These are phyloP conservation scores for Xylogone sp. DNA, from an alignment of 2,329 filamentous ascomycete genomes.

Conservation along the genomic window DNA sequence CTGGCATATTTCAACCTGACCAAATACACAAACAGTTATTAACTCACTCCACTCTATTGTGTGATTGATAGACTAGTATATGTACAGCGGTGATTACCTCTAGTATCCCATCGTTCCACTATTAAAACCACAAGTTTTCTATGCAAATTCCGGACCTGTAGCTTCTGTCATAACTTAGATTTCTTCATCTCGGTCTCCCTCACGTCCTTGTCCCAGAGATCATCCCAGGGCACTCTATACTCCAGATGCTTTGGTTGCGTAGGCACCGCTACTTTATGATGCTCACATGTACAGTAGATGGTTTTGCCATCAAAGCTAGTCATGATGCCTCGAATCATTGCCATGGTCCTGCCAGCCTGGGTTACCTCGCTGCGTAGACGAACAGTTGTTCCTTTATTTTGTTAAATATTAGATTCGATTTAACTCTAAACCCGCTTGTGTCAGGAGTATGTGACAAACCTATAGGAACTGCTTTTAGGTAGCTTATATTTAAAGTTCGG, in stretches of 20 bases:
- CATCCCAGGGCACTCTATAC: conserved; percentile 39
- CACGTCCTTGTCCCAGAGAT: conserved; percentile 31
- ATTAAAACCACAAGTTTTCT: too few relatives aligned
- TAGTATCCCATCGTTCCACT: too few relatives aligned
- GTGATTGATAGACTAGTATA: too few relatives aligned
- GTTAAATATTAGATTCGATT: background rate
- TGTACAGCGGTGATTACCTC: too few relatives aligned
- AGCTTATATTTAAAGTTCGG: conserved; percentile 45
- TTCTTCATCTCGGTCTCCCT: background rate
- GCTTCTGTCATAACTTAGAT: background rate
- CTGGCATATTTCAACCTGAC: too few relatives aligned
- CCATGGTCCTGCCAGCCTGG: conserved; percentile 46
- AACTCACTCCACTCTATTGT: too few relatives aligned
- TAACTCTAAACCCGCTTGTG: too few relatives aligned
- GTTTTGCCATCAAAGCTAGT: conserved; percentile 42
- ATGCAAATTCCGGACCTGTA: too few relatives aligned
- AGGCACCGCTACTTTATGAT: conserved; percentile 46
- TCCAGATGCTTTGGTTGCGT: conserved; percentile 34
- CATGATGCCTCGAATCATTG: conserved; percentile 47
- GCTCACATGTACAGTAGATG: conserved; percentile 46
- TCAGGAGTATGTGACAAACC: conserved; percentile 22
- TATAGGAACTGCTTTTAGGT: conserved; percentile 44
- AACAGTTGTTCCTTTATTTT: conserved; percentile 36
- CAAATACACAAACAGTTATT: too few relatives aligned
- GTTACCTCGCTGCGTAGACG: conserved; percentile 38